Evolutionary conservation across 2,329 filamentous ascomycete genomes (phyloP).

Genomic region (Fusarium drepaniforme): DNA sequence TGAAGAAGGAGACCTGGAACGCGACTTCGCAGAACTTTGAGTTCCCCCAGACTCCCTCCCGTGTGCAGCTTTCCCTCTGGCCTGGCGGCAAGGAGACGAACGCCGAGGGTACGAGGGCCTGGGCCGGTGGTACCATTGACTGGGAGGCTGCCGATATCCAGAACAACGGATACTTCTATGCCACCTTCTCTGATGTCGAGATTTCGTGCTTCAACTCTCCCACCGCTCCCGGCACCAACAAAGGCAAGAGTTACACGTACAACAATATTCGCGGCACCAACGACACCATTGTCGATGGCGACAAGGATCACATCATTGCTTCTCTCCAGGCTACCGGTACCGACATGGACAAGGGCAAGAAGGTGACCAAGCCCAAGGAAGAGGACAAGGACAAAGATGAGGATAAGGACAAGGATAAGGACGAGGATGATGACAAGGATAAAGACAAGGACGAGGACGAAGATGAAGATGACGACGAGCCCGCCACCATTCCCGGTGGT

Average conservation of each 20-base stretch:
- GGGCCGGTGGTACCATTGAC: constrained; percentile 90
- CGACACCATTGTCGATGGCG: constrained; percentile 79
- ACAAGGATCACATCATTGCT: constrained; percentile 80
- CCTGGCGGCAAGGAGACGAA: constrained; percentile 87
- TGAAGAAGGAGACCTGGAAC: constrained; percentile 89
- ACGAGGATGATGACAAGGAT: constrained; percentile 14
- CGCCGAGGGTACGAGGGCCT: constrained; percentile 85
- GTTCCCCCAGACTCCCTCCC: constrained; percentile 91
- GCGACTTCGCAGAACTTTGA: constrained; percentile 82
- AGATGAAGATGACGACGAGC: constrained; percentile 31
- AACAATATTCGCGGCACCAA: constrained; percentile 75
- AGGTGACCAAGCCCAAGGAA: constrained; percentile 39
- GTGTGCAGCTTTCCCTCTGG: constrained; percentile 96
- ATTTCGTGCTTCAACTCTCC: constrained; percentile 85
- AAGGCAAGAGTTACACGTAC: constrained; percentile 81
- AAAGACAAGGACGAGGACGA: constrained; percentile 20
- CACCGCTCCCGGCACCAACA: constrained; percentile 73
- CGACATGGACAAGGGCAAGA: constrained; percentile 70
- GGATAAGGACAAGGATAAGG: constrained; percentile 25
- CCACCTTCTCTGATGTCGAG: constrained; percentile 80
- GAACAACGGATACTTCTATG: constrained; percentile 89
- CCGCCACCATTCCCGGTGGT: constrained; percentile 40
- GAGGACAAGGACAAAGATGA: constrained; percentile 28
- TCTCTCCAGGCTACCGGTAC: constrained; percentile 86
- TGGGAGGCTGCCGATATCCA: constrained; percentile 85